Base-by-base conservation (phyloP, 805 yeast genomes). In the Starmerella potacharoeniae region DNA sequence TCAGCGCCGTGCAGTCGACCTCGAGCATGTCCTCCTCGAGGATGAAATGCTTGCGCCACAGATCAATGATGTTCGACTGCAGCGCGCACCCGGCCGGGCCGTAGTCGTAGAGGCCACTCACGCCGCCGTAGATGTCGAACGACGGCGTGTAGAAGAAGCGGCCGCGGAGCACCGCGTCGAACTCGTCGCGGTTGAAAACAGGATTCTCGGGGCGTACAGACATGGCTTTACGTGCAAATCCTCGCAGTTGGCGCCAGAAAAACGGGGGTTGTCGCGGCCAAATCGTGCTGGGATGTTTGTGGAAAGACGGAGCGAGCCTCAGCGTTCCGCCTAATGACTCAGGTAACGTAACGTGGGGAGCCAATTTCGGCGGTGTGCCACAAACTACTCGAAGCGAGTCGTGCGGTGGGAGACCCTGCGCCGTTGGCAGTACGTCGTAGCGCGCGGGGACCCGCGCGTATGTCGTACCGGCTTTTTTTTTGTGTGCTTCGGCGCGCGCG, bases 21-120 rank as follows among this genome's bases (percentile, higher is more conserved):
- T 93, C 99, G 68, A 90, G 79, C 97, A 93, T 93, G 68, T 93
- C 97, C 75, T 93, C 99, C 73, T 93, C 97, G 63, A 95, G 76
- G 59, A 93, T 83, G 70, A 93, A 93, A 73, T 93, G 99, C 71
- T 90, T 91, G 77, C 97, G 85, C 98, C 98, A 93, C 50, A 80
- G 78, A 68, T 95, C 99, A 59, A 93, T 76, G 59, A 93, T 78
- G 71, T 93, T 91, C 66, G 97, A 95, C 76, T 91, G 97, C 73
- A 93, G 80, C 11, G 97, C 95, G 76, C 97, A 91, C 60, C 98
- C 98, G 70, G 98, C 97, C 60, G 99, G 99, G 75, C 99, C 99
- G 69, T 90, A 93, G 71, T 93, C 99, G 71, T 87, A 93, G 56
- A 93, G 77, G 62, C 99, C 99, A 49, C 96, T 86, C 47, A 93